A percentile compares a stretch with the other conserved stretches of the same genome.
These are phyloP conservation scores for Penicillium verhagenii DNA, from an alignment of 495 filamentous ascomycete genomes.

Conservation along the genomic window DNA sequence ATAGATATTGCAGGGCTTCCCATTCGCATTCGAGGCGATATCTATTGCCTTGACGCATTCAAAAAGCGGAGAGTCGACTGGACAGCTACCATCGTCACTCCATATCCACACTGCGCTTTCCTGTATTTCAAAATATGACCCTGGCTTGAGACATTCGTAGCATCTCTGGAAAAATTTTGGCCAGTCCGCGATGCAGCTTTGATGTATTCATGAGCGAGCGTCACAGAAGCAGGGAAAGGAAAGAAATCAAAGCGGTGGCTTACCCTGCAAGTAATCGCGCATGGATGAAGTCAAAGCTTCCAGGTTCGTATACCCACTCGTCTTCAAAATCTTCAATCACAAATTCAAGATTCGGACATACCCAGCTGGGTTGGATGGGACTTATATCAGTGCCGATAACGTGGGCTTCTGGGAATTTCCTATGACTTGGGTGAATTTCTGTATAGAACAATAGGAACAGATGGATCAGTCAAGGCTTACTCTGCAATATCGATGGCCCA, in stretches of 20 bases:
- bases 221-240: slow-evolving; percentile 20
- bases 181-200: slow-evolving; percentile 18
- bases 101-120: slow-evolving; percentile 50
- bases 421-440: background rate
- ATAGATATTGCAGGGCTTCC: slow-evolving; percentile 47
- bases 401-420: slow-evolving; percentile 22
- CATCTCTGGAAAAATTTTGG: slow-evolving; percentile 24
- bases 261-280: slow-evolving; percentile 17
- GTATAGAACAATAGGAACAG: no score
- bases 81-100: slow-evolving; percentile 51
- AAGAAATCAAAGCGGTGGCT: no score
- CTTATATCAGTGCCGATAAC: slow-evolving; percentile 49
- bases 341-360: slow-evolving; percentile 32
- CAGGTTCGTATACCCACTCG: slow-evolving; percentile 24
- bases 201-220: background rate
- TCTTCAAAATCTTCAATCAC: slow-evolving; percentile 34
- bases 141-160: slow-evolving; percentile 52
- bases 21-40: slow-evolving; percentile 21
- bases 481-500: slow-evolving; percentile 61
- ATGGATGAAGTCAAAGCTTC: slow-evolving; percentile 31
- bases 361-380: slow-evolving; percentile 48
- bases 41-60: slow-evolving; percentile 44
- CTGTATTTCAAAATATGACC: slow-evolving; percentile 64
- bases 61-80: slow-evolving; percentile 44
- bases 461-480: slow-evolving; percentile 21